A percentile compares a stretch with the other conserved stretches of the same genome.
These are phyloP conservation scores for Barnettozyma salicaria DNA, from an alignment of 805 yeast species.

Conservation along the genomic window DNA sequence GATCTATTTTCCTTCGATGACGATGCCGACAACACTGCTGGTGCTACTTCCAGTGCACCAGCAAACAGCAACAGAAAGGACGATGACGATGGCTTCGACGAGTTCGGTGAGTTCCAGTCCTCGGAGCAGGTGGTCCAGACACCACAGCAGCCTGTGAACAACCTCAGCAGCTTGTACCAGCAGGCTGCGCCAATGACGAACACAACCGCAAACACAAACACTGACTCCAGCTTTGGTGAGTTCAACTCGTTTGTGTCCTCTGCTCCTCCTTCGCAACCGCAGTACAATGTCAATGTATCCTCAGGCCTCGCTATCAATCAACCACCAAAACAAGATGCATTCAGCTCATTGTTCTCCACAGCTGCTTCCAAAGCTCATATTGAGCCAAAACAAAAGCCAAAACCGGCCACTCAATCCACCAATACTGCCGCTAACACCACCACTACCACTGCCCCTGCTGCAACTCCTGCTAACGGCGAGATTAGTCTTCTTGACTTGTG, in stretches of 20 bases:
- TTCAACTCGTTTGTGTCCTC: slow-evolving; percentile 20
- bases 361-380: slow-evolving; percentile 45
- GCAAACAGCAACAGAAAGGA: slow-evolving; percentile 1
- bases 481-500: slow-evolving; percentile 14
- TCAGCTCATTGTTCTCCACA: slow-evolving; percentile 59
- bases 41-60: neutral
- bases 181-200: slow-evolving; percentile 22
- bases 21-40: slow-evolving; percentile 21
- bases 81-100: slow-evolving; percentile 57
- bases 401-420: no score
- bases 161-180: slow-evolving; percentile 30
- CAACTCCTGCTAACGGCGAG: slow-evolving; percentile 11
- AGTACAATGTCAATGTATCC: slow-evolving; percentile 18
- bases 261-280: slow-evolving; percentile 12
- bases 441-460: slow-evolving; percentile 3
- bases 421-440: slow-evolving; percentile 3
- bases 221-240: slow-evolving; percentile 22
- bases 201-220: slow-evolving; percentile 16
- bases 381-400: slow-evolving; percentile 8
- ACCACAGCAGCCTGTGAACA: slow-evolving; percentile 17
- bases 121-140: slow-evolving; percentile 39
- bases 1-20: slow-evolving; percentile 48
- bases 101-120: slow-evolving; percentile 74
- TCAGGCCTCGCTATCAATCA: slow-evolving; percentile 35
- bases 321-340: slow-evolving; percentile 54